phyloP scores from a whole-genome alignment of 1,139 yeast genomes.

The Saccharomycopsis hybrid region DNA sequence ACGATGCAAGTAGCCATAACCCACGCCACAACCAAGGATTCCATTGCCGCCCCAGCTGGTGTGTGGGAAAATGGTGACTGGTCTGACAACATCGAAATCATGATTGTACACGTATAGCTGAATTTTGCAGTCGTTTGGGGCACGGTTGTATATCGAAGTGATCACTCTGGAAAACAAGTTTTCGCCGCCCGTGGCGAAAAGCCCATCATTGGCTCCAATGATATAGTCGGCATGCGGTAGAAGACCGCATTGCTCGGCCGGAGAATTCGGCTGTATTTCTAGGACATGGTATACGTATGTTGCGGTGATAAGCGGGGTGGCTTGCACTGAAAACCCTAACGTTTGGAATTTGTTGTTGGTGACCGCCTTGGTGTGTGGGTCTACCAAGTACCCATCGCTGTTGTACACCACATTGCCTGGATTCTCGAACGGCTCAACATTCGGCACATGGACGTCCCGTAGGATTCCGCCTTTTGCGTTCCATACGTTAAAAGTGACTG shows the following conservation, averaged over 20 bases:
- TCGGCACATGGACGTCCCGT: slow-evolving; percentile 44
- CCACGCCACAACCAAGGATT: slow-evolving; percentile 88
- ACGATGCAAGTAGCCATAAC: slow-evolving; percentile 83
- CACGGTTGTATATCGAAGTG: slow-evolving; percentile 48
- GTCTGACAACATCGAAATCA: slow-evolving; percentile 77
- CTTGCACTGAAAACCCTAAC: slow-evolving; percentile 66
- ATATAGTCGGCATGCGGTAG: slow-evolving; percentile 84
- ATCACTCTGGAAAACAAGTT: slow-evolving; percentile 66
- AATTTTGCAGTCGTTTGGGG: slow-evolving; percentile 31
- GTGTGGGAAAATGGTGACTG: slow-evolving; percentile 71
- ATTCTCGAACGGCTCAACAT: slow-evolving; percentile 20
- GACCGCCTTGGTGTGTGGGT: slow-evolving; percentile 7
- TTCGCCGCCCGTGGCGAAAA: slow-evolving; percentile 83
- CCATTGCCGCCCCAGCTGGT: slow-evolving; percentile 63
- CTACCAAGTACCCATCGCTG: slow-evolving; percentile 10
- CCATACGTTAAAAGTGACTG: slow-evolving; percentile 68
- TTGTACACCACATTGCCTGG: slow-evolving; percentile 29
- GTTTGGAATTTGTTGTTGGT: slow-evolving; percentile 28
- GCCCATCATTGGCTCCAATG: slow-evolving; percentile 81
- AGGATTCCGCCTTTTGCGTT: slow-evolving; percentile 79
- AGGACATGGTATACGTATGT: slow-evolving; percentile 87
- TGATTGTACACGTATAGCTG: slow-evolving; percentile 81
- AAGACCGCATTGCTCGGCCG: slow-evolving; percentile 80
- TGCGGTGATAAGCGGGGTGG: slow-evolving; percentile 69
- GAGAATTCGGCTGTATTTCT: slow-evolving; percentile 67